phyloP scores from a whole-genome alignment of 768 basidiomycete species.

The Naganishia kalamii region DNA sequence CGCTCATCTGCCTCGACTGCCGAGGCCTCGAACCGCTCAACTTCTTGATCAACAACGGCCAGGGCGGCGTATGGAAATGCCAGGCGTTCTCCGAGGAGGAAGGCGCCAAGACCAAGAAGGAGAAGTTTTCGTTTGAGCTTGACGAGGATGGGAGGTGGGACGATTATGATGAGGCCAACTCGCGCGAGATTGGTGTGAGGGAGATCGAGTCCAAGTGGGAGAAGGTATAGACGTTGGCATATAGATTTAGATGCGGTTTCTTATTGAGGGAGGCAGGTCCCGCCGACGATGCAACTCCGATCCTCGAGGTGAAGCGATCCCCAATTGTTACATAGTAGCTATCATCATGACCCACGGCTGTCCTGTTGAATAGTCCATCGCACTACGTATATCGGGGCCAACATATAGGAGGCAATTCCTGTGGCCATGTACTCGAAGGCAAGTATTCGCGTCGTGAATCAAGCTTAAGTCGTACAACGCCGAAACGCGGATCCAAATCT shows the following conservation, averaged over 20 bases:
- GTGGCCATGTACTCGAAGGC: neutral
- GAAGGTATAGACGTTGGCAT: neutral
- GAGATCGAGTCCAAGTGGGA: constrained; percentile 34
- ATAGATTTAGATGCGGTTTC: too few species aligned
- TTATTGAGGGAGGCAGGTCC: too few species aligned
- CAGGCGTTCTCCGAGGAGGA: constrained; percentile 4
- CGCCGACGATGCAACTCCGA: too few species aligned
- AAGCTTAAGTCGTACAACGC: neutral
- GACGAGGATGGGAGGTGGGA: constrained; percentile 44
- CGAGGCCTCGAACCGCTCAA: constrained; percentile 42
- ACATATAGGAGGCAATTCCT: too few species aligned
- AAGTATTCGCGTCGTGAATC: too few species aligned
- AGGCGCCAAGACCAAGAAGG: constrained; percentile 26
- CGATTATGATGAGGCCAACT: constrained; percentile 45
- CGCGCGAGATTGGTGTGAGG: constrained; percentile 36
- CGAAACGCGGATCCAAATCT: constrained; percentile 10
- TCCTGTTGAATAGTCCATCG: too few species aligned
- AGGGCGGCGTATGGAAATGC: constrained; percentile 30
- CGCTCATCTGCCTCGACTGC: constrained; percentile 42
- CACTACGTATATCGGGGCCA: too few species aligned
- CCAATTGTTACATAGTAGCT: too few species aligned
- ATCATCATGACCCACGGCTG: too few species aligned
- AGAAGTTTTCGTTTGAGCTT: constrained; percentile 39
- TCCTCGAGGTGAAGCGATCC: too few species aligned
- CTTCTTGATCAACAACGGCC: constrained; percentile 32